phyloP scores from a whole-genome alignment of 176 grass and related monocot species.

The Dactylis glomerata region DNA sequence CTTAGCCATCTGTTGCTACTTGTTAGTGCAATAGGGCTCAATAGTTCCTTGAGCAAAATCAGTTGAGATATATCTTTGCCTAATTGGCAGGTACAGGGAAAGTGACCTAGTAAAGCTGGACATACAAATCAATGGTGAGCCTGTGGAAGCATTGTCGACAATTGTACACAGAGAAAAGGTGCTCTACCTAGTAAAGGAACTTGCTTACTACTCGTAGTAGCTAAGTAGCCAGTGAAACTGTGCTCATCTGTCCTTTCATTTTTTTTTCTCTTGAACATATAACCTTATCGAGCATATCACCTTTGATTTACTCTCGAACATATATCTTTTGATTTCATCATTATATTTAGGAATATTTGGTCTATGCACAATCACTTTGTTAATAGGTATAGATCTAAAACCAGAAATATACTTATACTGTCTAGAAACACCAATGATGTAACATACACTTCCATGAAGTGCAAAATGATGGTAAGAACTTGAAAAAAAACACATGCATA shows the following conservation, averaged over 20 bases:
- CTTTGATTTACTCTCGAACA: not conserved
- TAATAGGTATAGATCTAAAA: not conserved
- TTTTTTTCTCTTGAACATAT: not conserved
- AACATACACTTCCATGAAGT: not conserved
- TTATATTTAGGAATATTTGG: not conserved
- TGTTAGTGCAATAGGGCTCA: not conserved
- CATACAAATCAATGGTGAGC: conserved; percentile 90
- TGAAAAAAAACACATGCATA: not conserved
- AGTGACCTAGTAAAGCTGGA: conserved; percentile 89
- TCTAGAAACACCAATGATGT: conserved; percentile 7
- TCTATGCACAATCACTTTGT: conserved; percentile 16
- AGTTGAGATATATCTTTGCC: conserved; percentile 2
- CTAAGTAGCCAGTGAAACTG: not conserved
- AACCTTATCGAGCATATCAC: not conserved
- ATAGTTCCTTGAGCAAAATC: conserved; percentile 10
- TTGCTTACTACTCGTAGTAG: conserved; percentile 22
- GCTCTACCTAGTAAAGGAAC: not conserved
- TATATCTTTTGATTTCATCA: not conserved
- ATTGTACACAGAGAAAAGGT: conserved; percentile 99
- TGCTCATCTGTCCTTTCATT: not conserved
- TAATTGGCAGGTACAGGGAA: conserved; percentile 79
- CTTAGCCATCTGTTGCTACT: conserved; percentile 12
- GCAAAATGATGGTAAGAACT: not conserved
- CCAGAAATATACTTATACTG: not conserved
- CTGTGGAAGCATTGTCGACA: conserved; percentile 89